Conservation (phyloP, 1,284 basidiomycete genomes). For the Malassezia japonica region DNA sequence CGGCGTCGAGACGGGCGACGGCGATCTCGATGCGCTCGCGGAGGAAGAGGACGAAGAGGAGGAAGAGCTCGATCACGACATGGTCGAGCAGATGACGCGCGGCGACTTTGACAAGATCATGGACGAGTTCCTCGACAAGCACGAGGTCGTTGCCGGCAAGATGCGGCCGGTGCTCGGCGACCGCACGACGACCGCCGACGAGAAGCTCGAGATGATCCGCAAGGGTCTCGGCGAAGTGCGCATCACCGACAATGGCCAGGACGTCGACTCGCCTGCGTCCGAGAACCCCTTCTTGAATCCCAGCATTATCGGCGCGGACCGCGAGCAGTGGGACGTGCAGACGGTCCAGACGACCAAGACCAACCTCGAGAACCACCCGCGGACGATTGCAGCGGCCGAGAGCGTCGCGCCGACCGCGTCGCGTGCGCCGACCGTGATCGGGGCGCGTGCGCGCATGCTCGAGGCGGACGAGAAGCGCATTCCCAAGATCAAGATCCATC, state of each 20-base stretch:
- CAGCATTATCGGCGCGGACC: slow-evolving; percentile 19
- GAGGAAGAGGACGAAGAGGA: slow-evolving; percentile 55
- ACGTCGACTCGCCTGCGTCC: slow-evolving; percentile 60
- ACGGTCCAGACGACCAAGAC: slow-evolving; percentile 43
- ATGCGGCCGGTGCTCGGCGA: slow-evolving; percentile 56
- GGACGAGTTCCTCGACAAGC: slow-evolving; percentile 86
- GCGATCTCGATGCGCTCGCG: slow-evolving; percentile 1
- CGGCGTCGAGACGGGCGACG: slow-evolving; percentile 9
- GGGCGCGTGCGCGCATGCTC: neutral
- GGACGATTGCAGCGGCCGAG: slow-evolving; percentile 31
- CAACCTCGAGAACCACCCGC: slow-evolving; percentile 45
- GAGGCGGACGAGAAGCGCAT: slow-evolving; percentile 23
- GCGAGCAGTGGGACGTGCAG: slow-evolving; percentile 47
- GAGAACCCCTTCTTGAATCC: slow-evolving; percentile 22
- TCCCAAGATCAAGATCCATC: slow-evolving; percentile 37
- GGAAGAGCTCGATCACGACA: slow-evolving; percentile 56
- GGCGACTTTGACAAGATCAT: slow-evolving; percentile 85
- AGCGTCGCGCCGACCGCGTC: slow-evolving; percentile 22
- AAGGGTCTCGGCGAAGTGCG: slow-evolving; percentile 33
- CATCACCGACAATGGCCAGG: slow-evolving; percentile 63
- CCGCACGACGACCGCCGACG: slow-evolving; percentile 51
- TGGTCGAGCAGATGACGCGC: slow-evolving; percentile 61
- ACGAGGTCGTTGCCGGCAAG: slow-evolving; percentile 76
- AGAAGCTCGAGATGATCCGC: slow-evolving; percentile 56
- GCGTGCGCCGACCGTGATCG: neutral